Conservation (phyloP, 1,284 basidiomycete species). For the Puccinia hordei region DNA sequence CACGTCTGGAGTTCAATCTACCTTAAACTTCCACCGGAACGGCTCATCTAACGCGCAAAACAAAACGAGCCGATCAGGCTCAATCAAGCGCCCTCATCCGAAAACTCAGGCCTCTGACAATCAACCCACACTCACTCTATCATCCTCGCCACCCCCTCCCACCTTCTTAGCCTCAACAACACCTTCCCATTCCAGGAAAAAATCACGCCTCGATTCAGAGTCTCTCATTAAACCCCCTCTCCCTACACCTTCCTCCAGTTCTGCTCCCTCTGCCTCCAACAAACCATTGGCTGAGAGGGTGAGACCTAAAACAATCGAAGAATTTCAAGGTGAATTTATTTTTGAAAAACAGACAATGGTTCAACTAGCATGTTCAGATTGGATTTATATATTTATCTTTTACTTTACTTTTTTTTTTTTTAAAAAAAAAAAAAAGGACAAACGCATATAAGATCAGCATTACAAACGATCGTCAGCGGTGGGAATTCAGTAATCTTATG, state of each 20-base stretch:
- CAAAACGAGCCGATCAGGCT: not conserved
- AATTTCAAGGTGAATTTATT: conserved; percentile 35
- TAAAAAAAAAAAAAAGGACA: conserved; percentile 75
- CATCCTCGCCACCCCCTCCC: not conserved
- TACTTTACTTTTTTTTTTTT: conserved; percentile 52
- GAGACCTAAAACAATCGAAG: conserved; percentile 28
- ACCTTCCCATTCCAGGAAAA: not conserved
- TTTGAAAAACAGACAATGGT: not conserved
- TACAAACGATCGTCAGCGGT: conserved; percentile 63
- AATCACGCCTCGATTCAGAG: not conserved
- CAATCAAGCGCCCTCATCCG: not conserved
- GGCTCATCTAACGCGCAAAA: not conserved
- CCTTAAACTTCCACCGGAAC: conserved; percentile 18
- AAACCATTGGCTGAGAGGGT: conserved; percentile 42
- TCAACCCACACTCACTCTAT: not conserved
- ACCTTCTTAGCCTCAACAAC: not conserved
- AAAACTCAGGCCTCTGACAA: not conserved
- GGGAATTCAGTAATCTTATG: conserved; percentile 61
- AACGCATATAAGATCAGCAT: conserved; percentile 61
- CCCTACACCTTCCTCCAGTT: not conserved
- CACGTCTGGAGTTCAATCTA: conserved; percentile 7
- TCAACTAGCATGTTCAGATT: not conserved
- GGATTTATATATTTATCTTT: not conserved
- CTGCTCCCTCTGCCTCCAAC: conserved; percentile 1
- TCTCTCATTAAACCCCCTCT: not conserved